phyloP scores from a whole-genome alignment of 2,329 filamentous ascomycete species.

The Penicillium sp. region DNA sequence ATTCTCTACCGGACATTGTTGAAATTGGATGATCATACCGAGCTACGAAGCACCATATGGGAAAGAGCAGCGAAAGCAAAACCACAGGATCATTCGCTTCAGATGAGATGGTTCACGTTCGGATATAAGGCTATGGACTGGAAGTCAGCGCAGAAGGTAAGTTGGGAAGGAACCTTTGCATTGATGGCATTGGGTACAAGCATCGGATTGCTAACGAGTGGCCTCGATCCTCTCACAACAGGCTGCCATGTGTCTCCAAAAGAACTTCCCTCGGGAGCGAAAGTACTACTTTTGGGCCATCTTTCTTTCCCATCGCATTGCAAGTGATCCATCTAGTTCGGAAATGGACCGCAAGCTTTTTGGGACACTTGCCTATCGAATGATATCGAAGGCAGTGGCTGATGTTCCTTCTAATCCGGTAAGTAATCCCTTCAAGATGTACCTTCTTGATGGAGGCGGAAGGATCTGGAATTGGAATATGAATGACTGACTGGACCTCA shows the following conservation, averaged over 20 bases:
- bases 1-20: conserved; percentile 42
- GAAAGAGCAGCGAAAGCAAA: conserved; percentile 46
- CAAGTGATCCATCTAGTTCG: conserved; percentile 35
- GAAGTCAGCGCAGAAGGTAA: conserved; percentile 49
- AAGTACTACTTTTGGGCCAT: conserved; percentile 51
- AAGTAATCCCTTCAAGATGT: conserved; percentile 18
- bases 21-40: conserved; percentile 34
- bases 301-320: conserved; percentile 45
- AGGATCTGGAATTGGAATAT: conserved; percentile 1
- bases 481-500: background rate
- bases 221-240: conserved; percentile 27
- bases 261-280: conserved; percentile 47
- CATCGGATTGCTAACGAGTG: background rate
- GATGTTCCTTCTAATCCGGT: conserved; percentile 45
- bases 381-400: conserved; percentile 47
- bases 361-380: conserved; percentile 50
- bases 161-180: conserved; percentile 11
- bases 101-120: conserved; percentile 45
- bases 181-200: background rate
- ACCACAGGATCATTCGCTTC: conserved; percentile 44
- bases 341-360: conserved; percentile 46
- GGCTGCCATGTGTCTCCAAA: conserved; percentile 50
- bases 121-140: conserved; percentile 44
- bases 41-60: conserved; percentile 41
- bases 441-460: background rate